Evolutionary conservation across 2,329 filamentous ascomycete species (phyloP).

Genomic region (Verticillium tricorpus): DNA sequence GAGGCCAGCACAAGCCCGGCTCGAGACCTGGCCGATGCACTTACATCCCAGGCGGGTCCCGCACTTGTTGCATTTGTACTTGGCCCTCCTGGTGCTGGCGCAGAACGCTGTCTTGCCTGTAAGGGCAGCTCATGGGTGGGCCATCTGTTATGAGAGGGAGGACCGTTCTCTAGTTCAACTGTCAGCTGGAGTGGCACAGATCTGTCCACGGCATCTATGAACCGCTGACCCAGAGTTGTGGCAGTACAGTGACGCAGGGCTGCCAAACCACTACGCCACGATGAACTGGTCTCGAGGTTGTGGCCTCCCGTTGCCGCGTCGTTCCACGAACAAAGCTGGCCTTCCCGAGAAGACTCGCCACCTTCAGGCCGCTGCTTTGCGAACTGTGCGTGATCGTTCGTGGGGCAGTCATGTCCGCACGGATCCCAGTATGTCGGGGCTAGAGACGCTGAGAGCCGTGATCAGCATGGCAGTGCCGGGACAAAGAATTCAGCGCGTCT

Average conservation of each 20-base stretch:
- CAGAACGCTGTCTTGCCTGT: background rate
- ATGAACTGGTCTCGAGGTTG: too few species aligned
- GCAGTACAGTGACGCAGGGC: background rate
- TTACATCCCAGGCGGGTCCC: background rate
- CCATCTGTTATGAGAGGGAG: background rate
- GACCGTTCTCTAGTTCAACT: background rate
- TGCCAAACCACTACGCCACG: background rate
- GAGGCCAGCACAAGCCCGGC: background rate
- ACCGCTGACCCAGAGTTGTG: background rate
- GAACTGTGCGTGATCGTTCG: too few species aligned
- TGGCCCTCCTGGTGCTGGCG: background rate
- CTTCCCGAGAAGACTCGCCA: too few species aligned
- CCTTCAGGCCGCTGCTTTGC: too few species aligned
- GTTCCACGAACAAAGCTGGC: too few species aligned
- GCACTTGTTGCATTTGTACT: background rate
- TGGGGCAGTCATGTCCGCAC: background rate
- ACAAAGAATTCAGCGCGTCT: background rate
- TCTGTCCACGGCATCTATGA: background rate
- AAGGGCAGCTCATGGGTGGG: background rate
- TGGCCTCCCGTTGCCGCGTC: too few species aligned
- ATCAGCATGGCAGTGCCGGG: background rate
- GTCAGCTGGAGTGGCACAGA: background rate
- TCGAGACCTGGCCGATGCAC: background rate
- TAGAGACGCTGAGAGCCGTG: background rate
- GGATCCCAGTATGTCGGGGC: background rate